Conservation (phyloP, 2,329 filamentous ascomycete genomes). For the Fonsecaea erecta region DNA sequence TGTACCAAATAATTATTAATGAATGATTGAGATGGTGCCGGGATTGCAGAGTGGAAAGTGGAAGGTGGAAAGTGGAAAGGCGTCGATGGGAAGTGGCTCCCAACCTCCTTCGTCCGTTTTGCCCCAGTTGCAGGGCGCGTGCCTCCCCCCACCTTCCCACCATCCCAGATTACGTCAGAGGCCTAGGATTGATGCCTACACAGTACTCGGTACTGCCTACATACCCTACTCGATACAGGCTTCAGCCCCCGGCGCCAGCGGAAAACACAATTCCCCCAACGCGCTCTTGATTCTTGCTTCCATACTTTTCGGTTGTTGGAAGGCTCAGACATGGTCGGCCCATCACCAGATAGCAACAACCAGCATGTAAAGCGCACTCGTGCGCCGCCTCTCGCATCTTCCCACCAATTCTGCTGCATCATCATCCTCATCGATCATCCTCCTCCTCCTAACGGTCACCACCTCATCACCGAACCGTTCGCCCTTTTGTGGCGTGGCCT, state of each 20-base stretch:
- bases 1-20: not conserved
- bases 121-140: not conserved
- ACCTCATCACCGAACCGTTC: not conserved
- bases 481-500: slow-evolving; percentile 8
- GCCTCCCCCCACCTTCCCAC: not conserved
- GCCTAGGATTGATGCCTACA: not conserved
- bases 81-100: not conserved
- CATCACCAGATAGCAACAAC: too few relatives aligned
- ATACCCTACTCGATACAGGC: too few relatives aligned
- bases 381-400: not conserved
- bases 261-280: too few relatives aligned
- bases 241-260: not conserved
- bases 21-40: not conserved
- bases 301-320: too few relatives aligned
- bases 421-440: not conserved
- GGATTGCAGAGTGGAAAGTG: not conserved
- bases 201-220: too few relatives aligned
- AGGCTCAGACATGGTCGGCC: too few relatives aligned
- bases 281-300: too few relatives aligned
- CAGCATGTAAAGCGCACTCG: not conserved
- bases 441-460: too few relatives aligned
- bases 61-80: not conserved
- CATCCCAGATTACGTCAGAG: not conserved
- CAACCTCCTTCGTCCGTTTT: slow-evolving; percentile 1
- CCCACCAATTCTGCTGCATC: not conserved